Evolutionary conservation across 768 basidiomycete genomes (phyloP), one percentile per base, ranked within the genome.

Genomic region (Sporobolomyces pararoseus): DNA sequence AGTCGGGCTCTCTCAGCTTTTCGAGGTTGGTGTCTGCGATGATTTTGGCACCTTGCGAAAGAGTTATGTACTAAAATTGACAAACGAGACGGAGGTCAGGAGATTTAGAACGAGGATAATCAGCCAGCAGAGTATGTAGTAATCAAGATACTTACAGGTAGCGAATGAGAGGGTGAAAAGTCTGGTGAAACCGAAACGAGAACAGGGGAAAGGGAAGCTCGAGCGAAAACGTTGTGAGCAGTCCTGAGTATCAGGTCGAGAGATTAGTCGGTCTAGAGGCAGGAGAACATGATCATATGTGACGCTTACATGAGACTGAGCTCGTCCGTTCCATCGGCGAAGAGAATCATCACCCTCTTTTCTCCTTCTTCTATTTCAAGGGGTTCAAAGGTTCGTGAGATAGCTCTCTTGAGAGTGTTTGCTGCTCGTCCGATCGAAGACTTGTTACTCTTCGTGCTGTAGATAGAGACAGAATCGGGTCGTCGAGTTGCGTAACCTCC

Each of bases 241-340:
- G 71, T 69, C 39, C 55, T 57, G 35, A 9, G 17, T 7, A n/a
- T 55, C 44, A 31, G 29, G 5, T 1, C 29, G n/a, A 34, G 23
- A n/a, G n/a, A 4, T n/a, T n/a, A n/a, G n/a, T n/a, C n/a, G n/a
- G n/a, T n/a, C n/a, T n/a, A n/a, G n/a, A n/a, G n/a, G n/a, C n/a
- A n/a, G n/a, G n/a, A n/a, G 47, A 49, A 13, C 12, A 19, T 7
- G 29, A 17, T 5, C 27, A 17, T 4, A 21, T 10, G 46, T 31
- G 4, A 14, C 7, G 44, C 59, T 53, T 42, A 47, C 58, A 71
- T 25, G 55, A 47, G 31, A 50, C 69, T 66, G 19, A 74, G 68
- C 51, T 74, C 73, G 47, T 74, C 73, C 4, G 46, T 55, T 0
- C 73, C 73, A 46, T 74, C 73, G 2, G 73, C 73, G 9, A 68